Evolutionary conservation across 768 basidiomycete genomes (phyloP).

Genomic region (Serendipita vermifera): DNA sequence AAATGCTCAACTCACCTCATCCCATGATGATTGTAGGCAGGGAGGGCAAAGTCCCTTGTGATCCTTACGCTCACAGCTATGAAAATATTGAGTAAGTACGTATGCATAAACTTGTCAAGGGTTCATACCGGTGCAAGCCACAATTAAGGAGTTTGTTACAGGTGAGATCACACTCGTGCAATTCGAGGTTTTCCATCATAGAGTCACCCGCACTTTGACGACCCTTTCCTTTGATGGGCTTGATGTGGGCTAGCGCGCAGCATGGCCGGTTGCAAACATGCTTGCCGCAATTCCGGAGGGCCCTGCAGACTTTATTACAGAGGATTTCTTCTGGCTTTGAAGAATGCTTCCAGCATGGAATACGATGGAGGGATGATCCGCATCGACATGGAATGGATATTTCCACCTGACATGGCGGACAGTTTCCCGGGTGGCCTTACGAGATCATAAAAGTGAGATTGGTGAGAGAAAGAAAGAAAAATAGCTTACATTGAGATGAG

Average conservation of each 20-base stretch:
- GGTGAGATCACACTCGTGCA: slow-evolving; percentile 75
- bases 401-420: slow-evolving; percentile 62
- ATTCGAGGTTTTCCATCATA: slow-evolving; percentile 36
- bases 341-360: slow-evolving; percentile 36
- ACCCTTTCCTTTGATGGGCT: slow-evolving; percentile 37
- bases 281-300: slow-evolving; percentile 67
- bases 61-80: slow-evolving; percentile 56
- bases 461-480: background rate
- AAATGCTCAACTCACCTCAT: slow-evolving; percentile 47
- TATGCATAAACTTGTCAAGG: background rate
- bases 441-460: background rate
- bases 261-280: slow-evolving; percentile 79
- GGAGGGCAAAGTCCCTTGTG: slow-evolving; percentile 71
- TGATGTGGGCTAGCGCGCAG: slow-evolving; percentile 71
- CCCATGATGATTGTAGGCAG: slow-evolving; percentile 81
- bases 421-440: slow-evolving; percentile 49
- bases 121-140: slow-evolving; percentile 44
- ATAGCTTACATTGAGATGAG: slow-evolving; percentile 34
- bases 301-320: slow-evolving; percentile 70
- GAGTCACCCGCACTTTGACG: slow-evolving; percentile 8
- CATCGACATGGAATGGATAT: slow-evolving; percentile 78
- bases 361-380: slow-evolving; percentile 47
- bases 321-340: slow-evolving; percentile 42
- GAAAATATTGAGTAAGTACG: background rate
- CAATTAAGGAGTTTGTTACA: slow-evolving; percentile 64